Evolutionary conservation across 331 rosid genomes (phyloP).

Genomic region (Rhamnella rubrinervis): DNA sequence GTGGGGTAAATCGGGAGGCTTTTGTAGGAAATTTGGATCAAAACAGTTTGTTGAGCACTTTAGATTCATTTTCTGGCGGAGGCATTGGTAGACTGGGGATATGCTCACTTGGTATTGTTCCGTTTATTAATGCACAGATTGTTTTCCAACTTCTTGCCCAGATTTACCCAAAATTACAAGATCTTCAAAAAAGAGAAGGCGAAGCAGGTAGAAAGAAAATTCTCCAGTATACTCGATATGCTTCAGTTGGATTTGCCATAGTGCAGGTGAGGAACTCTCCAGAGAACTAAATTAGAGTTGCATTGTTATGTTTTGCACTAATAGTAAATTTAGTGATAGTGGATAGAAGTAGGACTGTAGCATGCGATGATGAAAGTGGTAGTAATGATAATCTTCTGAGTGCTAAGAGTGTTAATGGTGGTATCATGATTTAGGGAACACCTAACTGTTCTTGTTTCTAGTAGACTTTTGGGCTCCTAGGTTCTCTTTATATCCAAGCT

Average conservation of each 20-base stretch:
- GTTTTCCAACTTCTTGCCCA: constrained; percentile 98
- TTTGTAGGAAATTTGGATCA: constrained; percentile 91
- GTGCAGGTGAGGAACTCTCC: constrained; percentile 67
- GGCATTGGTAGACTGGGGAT: constrained; percentile 95
- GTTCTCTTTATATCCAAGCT: too few relatives aligned
- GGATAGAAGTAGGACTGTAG: too few relatives aligned
- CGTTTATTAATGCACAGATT: constrained; percentile 91
- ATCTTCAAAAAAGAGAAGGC: constrained; percentile 93
- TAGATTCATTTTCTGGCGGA: constrained; percentile 97
- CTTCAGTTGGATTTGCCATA: constrained; percentile 90
- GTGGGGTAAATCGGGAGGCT: constrained; percentile 95
- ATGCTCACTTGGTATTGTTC: constrained; percentile 93
- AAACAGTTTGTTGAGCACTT: constrained; percentile 80
- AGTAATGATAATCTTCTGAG: too few relatives aligned
- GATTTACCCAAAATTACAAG: constrained; percentile 91
- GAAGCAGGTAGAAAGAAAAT: constrained; percentile 95
- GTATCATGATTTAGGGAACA: too few relatives aligned
- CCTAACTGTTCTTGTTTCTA: too few relatives aligned
- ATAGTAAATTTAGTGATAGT: neutral
- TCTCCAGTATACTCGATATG: constrained; percentile 87
- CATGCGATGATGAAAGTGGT: too few relatives aligned
- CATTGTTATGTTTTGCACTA: too few relatives aligned
- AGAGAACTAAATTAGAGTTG: neutral
- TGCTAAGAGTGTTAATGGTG: too few relatives aligned
- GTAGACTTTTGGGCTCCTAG: too few relatives aligned